Base-by-base conservation (phyloP, 2,329 filamentous ascomycete species). In the Ophiocordyceps camponoti-floridani region DNA sequence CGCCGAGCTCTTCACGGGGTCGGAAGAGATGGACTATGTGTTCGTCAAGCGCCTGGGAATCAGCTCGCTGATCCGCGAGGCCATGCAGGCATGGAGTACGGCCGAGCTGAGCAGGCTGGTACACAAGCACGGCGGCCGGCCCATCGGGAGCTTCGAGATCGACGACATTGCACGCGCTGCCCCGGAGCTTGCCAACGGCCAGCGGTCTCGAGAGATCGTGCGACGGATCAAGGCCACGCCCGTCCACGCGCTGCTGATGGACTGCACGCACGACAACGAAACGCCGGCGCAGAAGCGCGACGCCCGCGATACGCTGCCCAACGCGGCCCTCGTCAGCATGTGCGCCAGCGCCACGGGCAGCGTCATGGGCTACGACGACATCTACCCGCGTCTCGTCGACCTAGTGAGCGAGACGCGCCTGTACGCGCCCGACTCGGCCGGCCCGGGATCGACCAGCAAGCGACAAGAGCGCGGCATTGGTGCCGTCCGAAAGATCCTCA, bases 221-320 rank as follows among this genome's bases (percentile, higher is more conserved):
- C 82, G 81, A 51, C 81, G 73, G 49, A 88, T 98, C 61, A 84
- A 85, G 51, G 80, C 83, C n/a, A 84, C 79, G 4, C 85, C 88
- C 4, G 82, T 96, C 0, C 88, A 94, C 51, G 91, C 89, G 1
- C 68, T 98, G 1, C 95, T 98, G 63, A 96, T 96, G 87, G 93
- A 98, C 59, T 98, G 93, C 62, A 98, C 93, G 0, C 91, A 98
- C 60, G 91, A 98, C 64, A 98, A 98, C 54, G 89, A 98, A 64
- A 83, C 86, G 2, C 91, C 91, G 0, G 85, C 89, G 1, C 89
- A 98, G 62, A 95, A 95, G 62, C 76, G 93, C 38, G 88, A 95
- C 59, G 88, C 88, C 44, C 77, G 87, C 47, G 93, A 98, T 58
- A 96, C 91, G 0, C 70, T 98, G 10, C 84, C 93, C 8, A 96